Evolutionary conservation across 1,284 basidiomycete species (phyloP).

Genomic region (Marasmius sp.): DNA sequence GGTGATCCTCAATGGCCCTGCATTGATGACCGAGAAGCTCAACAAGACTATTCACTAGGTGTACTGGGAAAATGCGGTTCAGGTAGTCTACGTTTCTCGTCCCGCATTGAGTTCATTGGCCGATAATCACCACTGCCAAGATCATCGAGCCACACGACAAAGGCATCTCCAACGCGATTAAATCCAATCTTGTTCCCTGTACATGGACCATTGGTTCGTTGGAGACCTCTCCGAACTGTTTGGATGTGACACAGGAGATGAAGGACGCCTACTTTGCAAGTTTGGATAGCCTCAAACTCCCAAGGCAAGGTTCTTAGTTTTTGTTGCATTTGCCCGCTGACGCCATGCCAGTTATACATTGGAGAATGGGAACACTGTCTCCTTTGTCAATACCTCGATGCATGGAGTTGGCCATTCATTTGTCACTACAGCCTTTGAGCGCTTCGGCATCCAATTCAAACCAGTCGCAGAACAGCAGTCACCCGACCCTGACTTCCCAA

Average conservation of each 20-base stretch:
- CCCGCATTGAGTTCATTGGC: background rate
- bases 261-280: slow-evolving; percentile 56
- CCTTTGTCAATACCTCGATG: slow-evolving; percentile 84
- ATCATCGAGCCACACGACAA: slow-evolving; percentile 81
- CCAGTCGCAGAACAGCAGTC: slow-evolving; percentile 62
- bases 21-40: background rate
- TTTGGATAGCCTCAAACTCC: slow-evolving; percentile 40
- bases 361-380: slow-evolving; percentile 23
- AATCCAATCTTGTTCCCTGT: slow-evolving; percentile 56
- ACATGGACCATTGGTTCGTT: slow-evolving; percentile 44
- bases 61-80: slow-evolving; percentile 84
- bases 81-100: slow-evolving; percentile 42
- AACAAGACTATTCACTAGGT: slow-evolving; percentile 43
- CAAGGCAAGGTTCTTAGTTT: slow-evolving; percentile 35
- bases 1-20: slow-evolving; percentile 32
- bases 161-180: slow-evolving; percentile 69
- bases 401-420: slow-evolving; percentile 80
- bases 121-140: slow-evolving; percentile 31
- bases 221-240: slow-evolving; percentile 41
- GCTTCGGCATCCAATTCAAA: slow-evolving; percentile 59
- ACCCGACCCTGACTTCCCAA: slow-evolving; percentile 83
- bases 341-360: background rate
- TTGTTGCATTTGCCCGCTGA: background rate
- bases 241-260: slow-evolving; percentile 61
- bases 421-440: slow-evolving; percentile 53